phyloP scores from a whole-genome alignment of 192 early-diverging fungal species.

The Podila clonocystis region DNA sequence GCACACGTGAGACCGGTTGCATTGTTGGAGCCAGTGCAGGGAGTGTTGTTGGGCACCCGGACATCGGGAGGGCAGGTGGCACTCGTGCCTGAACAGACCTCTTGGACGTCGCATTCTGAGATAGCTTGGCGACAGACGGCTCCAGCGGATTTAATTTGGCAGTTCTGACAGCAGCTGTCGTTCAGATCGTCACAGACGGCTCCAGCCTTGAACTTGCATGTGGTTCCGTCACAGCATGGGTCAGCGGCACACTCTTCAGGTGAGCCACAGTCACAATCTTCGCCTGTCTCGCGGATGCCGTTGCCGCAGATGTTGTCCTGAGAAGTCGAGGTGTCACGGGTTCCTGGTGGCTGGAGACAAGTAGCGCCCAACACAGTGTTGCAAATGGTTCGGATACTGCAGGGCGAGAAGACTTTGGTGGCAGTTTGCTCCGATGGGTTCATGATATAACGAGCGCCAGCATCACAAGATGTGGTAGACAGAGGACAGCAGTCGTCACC shows the following conservation, averaged over 20 bases:
- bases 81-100: slow-evolving; percentile 79
- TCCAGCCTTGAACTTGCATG: slow-evolving; percentile 82
- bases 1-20: slow-evolving; percentile 64
- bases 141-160: slow-evolving; percentile 68
- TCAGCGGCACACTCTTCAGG: slow-evolving; percentile 73
- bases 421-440: slow-evolving; percentile 75
- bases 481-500: slow-evolving; percentile 71
- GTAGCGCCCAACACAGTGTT: slow-evolving; percentile 27
- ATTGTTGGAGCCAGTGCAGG: slow-evolving; percentile 59
- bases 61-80: slow-evolving; percentile 77
- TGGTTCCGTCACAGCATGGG: slow-evolving; percentile 83
- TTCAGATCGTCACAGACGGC: slow-evolving; percentile 85
- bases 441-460: slow-evolving; percentile 74
- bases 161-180: slow-evolving; percentile 85
- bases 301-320: slow-evolving; percentile 89
- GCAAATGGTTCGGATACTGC: slow-evolving; percentile 50
- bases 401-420: slow-evolving; percentile 69
- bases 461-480: slow-evolving; percentile 73
- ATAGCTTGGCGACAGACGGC: slow-evolving; percentile 76
- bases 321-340: slow-evolving; percentile 22
- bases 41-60: slow-evolving; percentile 69
- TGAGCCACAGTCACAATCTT: slow-evolving; percentile 92
- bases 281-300: slow-evolving; percentile 86
- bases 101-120: slow-evolving; percentile 84
- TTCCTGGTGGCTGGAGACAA: slow-evolving; percentile 45